Evolutionary conservation across 352 stramenopile genomes (phyloP).

Genomic region (Thraustochytrium sp.): DNA sequence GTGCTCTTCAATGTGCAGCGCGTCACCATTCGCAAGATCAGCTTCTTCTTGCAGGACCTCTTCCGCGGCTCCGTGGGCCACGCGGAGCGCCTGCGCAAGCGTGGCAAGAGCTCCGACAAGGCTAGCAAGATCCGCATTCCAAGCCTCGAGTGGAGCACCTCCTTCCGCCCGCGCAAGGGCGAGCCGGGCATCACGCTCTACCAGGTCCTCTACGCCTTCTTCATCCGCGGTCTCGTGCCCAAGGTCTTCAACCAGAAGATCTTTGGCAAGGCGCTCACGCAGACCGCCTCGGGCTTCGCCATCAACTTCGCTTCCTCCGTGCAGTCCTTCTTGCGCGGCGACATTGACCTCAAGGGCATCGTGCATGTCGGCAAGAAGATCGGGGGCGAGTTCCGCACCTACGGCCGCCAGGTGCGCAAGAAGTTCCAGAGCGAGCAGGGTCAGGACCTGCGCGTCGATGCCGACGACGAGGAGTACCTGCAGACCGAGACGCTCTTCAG

Average conservation of each 20-base stretch:
- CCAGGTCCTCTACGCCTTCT: slow-evolving; percentile 33
- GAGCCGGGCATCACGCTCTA: slow-evolving; percentile 35
- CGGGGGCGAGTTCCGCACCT: slow-evolving; percentile 7
- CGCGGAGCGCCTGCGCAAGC: neutral
- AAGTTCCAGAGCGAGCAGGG: slow-evolving; percentile 24
- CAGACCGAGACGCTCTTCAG: neutral
- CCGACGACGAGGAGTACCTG: slow-evolving; percentile 29
- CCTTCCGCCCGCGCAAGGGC: slow-evolving; percentile 16
- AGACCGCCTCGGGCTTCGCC: slow-evolving; percentile 24
- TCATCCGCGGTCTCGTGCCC: slow-evolving; percentile 20
- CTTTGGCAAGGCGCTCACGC: neutral
- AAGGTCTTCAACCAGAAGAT: slow-evolving; percentile 42
- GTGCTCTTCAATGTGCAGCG: slow-evolving; percentile 30
- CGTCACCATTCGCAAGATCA: slow-evolving; percentile 28
- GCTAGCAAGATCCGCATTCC: slow-evolving; percentile 36
- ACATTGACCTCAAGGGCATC: neutral
- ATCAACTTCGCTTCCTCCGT: slow-evolving; percentile 2
- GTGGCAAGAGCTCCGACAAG: neutral
- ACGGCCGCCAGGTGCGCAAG: neutral
- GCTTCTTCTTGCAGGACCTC: slow-evolving; percentile 32
- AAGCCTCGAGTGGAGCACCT: slow-evolving; percentile 15
- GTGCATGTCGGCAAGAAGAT: neutral
- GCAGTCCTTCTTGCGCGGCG: slow-evolving; percentile 13
- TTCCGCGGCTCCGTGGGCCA: slow-evolving; percentile 16
- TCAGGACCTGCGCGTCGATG: neutral